Evolutionary conservation across 2,329 filamentous ascomycete genomes (phyloP).

Genomic region (Macrophomina pseudophaseolina): DNA sequence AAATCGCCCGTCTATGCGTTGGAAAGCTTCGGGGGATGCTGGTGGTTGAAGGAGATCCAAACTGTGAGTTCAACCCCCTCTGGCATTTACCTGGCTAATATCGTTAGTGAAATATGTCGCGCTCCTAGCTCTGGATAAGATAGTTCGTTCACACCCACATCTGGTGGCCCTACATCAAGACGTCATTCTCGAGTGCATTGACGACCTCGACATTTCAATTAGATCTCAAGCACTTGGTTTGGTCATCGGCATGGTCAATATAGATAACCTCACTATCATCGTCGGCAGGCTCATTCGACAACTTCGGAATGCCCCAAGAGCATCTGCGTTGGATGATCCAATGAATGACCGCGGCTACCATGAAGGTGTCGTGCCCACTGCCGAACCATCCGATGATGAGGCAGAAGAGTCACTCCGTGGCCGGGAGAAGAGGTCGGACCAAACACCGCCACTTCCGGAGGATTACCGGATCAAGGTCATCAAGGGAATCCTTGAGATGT

Average conservation of each 20-base stretch:
- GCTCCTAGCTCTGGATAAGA: slow-evolving; percentile 91
- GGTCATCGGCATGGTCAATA: slow-evolving; percentile 90
- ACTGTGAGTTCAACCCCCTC: slow-evolving; percentile 64
- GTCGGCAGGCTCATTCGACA: slow-evolving; percentile 88
- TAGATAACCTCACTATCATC: slow-evolving; percentile 81
- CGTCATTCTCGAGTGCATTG: slow-evolving; percentile 94
- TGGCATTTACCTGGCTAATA: not conserved
- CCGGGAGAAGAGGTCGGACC: slow-evolving; percentile 54
- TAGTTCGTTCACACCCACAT: slow-evolving; percentile 84
- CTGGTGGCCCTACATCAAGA: slow-evolving; percentile 93
- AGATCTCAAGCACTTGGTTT: slow-evolving; percentile 90
- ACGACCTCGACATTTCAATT: slow-evolving; percentile 95
- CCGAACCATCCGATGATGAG: slow-evolving; percentile 63
- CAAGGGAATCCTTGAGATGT: slow-evolving; percentile 83
- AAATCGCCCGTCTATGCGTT: slow-evolving; percentile 90
- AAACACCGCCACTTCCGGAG: slow-evolving; percentile 71
- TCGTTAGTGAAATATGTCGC: slow-evolving; percentile 91
- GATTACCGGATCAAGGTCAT: slow-evolving; percentile 88
- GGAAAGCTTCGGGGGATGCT: slow-evolving; percentile 94
- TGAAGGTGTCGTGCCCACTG: slow-evolving; percentile 53
- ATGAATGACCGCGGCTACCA: slow-evolving; percentile 53
- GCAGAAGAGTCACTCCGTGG: slow-evolving; percentile 60
- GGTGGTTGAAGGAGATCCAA: slow-evolving; percentile 89
- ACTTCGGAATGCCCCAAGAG: slow-evolving; percentile 68
- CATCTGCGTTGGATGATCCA: slow-evolving; percentile 52